phyloP scores from a whole-genome alignment of 208 protist genomes.

The Leishmania guyanensis region DNA sequence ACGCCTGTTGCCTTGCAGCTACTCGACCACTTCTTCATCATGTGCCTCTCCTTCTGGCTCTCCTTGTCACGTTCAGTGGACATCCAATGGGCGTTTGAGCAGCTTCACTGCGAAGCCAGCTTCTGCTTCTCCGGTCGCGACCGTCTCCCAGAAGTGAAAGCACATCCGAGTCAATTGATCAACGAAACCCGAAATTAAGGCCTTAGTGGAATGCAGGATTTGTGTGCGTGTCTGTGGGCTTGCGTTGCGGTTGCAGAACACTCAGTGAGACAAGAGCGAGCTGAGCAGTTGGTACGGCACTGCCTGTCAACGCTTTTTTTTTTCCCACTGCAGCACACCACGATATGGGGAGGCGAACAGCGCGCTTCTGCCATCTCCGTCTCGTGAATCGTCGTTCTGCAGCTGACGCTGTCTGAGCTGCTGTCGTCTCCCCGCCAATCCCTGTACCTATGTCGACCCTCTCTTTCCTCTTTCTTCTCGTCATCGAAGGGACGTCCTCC shows the following conservation, averaged over 20 bases:
- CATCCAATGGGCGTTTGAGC: neutral
- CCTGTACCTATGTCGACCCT: neutral
- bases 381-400: neutral
- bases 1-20: neutral
- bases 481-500: neutral
- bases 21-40: neutral
- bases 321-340: neutral
- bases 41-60: neutral
- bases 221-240: neutral
- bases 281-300: neutral
- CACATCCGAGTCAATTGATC: neutral
- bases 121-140: neutral
- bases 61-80: neutral
- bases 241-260: neutral
- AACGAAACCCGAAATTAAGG: neutral
- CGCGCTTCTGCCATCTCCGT: neutral
- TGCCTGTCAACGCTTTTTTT: neutral
- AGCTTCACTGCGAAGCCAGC: neutral
- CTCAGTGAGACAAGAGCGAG: neutral
- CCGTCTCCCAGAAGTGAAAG: neutral
- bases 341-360: neutral
- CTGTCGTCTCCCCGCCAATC: too few species aligned
- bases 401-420: neutral
- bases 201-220: neutral
- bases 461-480: neutral